Conservation (phyloP, 164 flowering plant species). For the Warburgia ugandensis region DNA sequence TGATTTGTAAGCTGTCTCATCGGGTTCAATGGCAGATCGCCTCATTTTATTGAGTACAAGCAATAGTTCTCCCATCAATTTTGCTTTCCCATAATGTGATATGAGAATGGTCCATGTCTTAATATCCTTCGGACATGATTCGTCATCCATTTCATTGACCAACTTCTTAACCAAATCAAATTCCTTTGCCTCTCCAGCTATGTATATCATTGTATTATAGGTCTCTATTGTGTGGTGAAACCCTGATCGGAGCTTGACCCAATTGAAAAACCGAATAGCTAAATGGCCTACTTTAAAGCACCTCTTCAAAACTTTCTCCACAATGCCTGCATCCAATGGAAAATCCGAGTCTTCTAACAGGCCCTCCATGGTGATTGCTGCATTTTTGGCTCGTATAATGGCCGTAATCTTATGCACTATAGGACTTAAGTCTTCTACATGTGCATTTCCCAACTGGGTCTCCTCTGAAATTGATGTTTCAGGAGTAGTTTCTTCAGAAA, state of each 20-base stretch:
- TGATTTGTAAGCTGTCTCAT: conserved; percentile 34
- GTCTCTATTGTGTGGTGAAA: conserved; percentile 44
- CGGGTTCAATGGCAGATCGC: conserved; percentile 51
- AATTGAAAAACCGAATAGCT: conserved; percentile 62
- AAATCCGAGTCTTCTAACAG: conserved; percentile 34
- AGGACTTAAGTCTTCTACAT: conserved; percentile 49
- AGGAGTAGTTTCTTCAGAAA: too few species aligned
- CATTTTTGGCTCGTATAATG: conserved; percentile 39
- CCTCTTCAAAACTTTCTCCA: conserved; percentile 71
- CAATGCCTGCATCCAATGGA: conserved; percentile 39
- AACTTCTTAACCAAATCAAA: conserved; percentile 44
- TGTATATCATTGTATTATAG: conserved; percentile 59
- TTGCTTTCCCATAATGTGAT: conserved; percentile 50
- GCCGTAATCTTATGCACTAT: conserved; percentile 50
- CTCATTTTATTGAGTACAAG: conserved; percentile 51
- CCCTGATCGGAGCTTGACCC: conserved; percentile 49
- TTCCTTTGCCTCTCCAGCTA: conserved; percentile 67
- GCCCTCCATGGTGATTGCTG: conserved; percentile 43
- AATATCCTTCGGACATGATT: conserved; percentile 37
- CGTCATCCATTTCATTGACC: conserved; percentile 53
- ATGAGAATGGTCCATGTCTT: conserved; percentile 79
- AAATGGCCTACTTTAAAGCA: conserved; percentile 67
- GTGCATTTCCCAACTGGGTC: too few species aligned
- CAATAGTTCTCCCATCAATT: conserved; percentile 49
- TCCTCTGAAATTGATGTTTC: too few species aligned